phyloP scores from a whole-genome alignment of 805 yeast species.

The Wickerhamiella occidentalis region DNA sequence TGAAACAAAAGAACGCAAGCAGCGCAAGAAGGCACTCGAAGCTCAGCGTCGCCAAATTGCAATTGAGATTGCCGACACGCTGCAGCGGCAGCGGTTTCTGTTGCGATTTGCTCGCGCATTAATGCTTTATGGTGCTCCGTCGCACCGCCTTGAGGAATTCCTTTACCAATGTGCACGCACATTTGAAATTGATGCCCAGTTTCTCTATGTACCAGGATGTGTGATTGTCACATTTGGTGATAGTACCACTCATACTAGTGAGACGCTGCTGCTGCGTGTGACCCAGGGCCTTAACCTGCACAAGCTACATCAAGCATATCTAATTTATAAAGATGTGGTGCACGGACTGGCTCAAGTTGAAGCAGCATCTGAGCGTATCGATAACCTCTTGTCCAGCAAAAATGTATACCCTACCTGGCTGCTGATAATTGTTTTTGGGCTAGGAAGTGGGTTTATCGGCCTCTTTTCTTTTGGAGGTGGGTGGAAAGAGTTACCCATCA shows the following conservation, averaged over 20 bases:
- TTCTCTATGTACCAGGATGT: constrained; percentile 85
- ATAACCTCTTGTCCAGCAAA: constrained; percentile 47
- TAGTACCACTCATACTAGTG: constrained; percentile 85
- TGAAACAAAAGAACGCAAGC: neutral
- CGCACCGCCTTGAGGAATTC: constrained; percentile 88
- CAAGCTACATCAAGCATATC: constrained; percentile 70
- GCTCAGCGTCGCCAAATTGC: constrained; percentile 51
- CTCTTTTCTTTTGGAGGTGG: constrained; percentile 85
- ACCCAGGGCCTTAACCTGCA: constrained; percentile 76
- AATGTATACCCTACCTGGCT: constrained; percentile 62
- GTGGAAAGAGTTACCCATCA: constrained; percentile 79
- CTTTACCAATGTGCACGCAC: constrained; percentile 86
- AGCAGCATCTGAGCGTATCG: constrained; percentile 65
- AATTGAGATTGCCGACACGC: constrained; percentile 78
- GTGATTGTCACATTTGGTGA: constrained; percentile 93
- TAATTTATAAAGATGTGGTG: constrained; percentile 74
- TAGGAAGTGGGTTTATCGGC: constrained; percentile 68
- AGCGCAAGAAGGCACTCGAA: neutral
- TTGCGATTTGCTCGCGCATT: constrained; percentile 75
- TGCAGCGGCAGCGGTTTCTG: constrained; percentile 79
- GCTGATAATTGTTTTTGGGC: constrained; percentile 67
- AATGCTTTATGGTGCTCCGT: constrained; percentile 93
- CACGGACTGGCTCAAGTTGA: constrained; percentile 84
- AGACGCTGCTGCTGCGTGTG: constrained; percentile 77
- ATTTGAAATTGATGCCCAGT: constrained; percentile 85